Percentiles rank a stretch among this genome's conserved stretches.
phyloP scores from a whole-genome alignment of 257 asterid genomes.

The Lycium barbarum region DNA sequence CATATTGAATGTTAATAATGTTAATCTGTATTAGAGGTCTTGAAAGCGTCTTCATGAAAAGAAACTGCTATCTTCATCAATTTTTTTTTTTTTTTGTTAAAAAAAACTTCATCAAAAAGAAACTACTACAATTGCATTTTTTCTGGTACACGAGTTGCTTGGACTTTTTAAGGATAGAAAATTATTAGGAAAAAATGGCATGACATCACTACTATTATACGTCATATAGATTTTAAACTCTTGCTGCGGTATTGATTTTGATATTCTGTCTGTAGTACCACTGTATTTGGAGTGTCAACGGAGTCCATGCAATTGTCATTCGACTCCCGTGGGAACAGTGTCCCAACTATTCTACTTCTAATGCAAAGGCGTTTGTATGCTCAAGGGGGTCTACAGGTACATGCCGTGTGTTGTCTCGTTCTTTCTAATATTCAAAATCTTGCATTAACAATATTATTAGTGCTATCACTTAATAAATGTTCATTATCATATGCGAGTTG shows the following conservation, averaged over 20 bases:
- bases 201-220: conserved; percentile 1
- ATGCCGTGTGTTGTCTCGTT: not conserved
- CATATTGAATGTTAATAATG: not conserved
- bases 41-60: conserved; percentile 13
- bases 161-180: not conserved
- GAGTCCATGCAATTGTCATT: conserved; percentile 98
- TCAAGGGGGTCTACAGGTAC: conserved; percentile 90
- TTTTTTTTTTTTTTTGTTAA: too few species aligned
- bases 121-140: not conserved
- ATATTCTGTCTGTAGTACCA: conserved; percentile 65
- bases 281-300: conserved; percentile 98
- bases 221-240: not conserved
- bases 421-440: not conserved
- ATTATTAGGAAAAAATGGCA: not conserved
- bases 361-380: conserved; percentile 85
- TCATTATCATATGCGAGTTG: conserved; percentile 19
- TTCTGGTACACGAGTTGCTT: not conserved
- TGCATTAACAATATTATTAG: not conserved
- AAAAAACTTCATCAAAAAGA: not conserved
- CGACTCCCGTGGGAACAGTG: conserved; percentile 85
- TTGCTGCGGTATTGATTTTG: conserved; percentile 35
- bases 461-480: not conserved
- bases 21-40: not conserved
- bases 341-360: conserved; percentile 91
- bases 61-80: not conserved